Percentiles rank a stretch among this genome's conserved stretches.
These are phyloP conservation scores for Asterionellopsis glacialis DNA, from an alignment of 108 stramenopile genomes.

Conservation along the genomic window DNA sequence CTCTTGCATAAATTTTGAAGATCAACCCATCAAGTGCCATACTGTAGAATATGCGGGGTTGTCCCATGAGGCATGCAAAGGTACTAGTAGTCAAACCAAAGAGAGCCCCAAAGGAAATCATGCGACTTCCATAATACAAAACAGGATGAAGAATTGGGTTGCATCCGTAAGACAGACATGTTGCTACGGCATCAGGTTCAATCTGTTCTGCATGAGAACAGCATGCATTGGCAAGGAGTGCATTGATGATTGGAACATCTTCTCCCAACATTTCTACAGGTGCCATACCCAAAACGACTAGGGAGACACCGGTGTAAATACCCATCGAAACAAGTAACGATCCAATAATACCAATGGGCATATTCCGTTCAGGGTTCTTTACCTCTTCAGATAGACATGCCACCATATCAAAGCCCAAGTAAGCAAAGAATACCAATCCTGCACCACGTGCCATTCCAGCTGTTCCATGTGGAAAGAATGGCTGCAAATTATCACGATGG, in stretches of 20 bases:
- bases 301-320: slow-evolving; percentile 34
- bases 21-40: slow-evolving; percentile 60
- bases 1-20: slow-evolving; percentile 40
- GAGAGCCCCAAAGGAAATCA: slow-evolving; percentile 48
- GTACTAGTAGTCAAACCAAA: slow-evolving; percentile 56
- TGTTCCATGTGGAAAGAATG: slow-evolving; percentile 41
- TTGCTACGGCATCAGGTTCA: slow-evolving; percentile 3
- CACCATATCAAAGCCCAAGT: slow-evolving; percentile 50
- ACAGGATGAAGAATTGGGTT: slow-evolving; percentile 19
- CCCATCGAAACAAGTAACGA: slow-evolving; percentile 30
- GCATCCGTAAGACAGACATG: slow-evolving; percentile 34
- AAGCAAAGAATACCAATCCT: slow-evolving; percentile 40
- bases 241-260: slow-evolving; percentile 43
- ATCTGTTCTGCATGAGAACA: slow-evolving; percentile 30
- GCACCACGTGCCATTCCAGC: slow-evolving; percentile 38
- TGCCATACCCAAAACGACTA: slow-evolving; percentile 49
- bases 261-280: slow-evolving; percentile 34
- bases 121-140: slow-evolving; percentile 23
- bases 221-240: slow-evolving; percentile 48
- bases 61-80: slow-evolving; percentile 62
- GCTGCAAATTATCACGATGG: slow-evolving; percentile 26
- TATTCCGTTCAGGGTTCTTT: slow-evolving; percentile 43
- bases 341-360: slow-evolving; percentile 61
- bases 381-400: slow-evolving; percentile 58
- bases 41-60: slow-evolving; percentile 55